A percentile compares a stretch with the other conserved stretches of the same genome.
Conservation (phyloP, 164 flowering plant genomes). For the Piper betle region DNA sequence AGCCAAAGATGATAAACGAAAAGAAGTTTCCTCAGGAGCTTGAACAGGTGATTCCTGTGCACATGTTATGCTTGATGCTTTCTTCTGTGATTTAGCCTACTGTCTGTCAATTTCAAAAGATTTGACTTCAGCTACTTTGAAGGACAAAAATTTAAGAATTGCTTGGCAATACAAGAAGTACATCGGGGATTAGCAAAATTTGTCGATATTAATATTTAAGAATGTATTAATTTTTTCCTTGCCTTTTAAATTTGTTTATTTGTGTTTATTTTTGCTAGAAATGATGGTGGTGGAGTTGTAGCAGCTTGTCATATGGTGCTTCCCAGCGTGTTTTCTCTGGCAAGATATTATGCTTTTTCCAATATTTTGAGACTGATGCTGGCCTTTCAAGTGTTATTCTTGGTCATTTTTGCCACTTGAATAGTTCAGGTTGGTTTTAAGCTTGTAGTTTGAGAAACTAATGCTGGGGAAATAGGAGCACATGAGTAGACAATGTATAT, state of each 20-base stretch:
- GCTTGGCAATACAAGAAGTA: slow-evolving; percentile 99
- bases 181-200: slow-evolving; percentile 42
- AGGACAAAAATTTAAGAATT: slow-evolving; percentile 83
- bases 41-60: slow-evolving; percentile 37
- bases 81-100: neutral
- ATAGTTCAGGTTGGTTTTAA: neutral
- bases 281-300: slow-evolving; percentile 19
- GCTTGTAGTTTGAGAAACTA: no score
- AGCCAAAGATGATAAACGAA: slow-evolving; percentile 48
- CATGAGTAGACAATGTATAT: no score
- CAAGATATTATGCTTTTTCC: slow-evolving; percentile 24
- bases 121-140: slow-evolving; percentile 3
- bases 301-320: slow-evolving; percentile 63
- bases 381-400: neutral
- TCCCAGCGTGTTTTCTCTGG: slow-evolving; percentile 69
- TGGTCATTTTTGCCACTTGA: neutral
- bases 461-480: no score
- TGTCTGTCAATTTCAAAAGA: neutral
- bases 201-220: no score
- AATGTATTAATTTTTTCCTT: neutral
- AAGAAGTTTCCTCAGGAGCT: slow-evolving; percentile 14
- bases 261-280: slow-evolving; percentile 25
- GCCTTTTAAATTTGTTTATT: neutral
- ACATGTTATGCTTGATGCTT: neutral
- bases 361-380: neutral